Conservation (phyloP, 352 stramenopile species). For the Phytophthora rubi region DNA sequence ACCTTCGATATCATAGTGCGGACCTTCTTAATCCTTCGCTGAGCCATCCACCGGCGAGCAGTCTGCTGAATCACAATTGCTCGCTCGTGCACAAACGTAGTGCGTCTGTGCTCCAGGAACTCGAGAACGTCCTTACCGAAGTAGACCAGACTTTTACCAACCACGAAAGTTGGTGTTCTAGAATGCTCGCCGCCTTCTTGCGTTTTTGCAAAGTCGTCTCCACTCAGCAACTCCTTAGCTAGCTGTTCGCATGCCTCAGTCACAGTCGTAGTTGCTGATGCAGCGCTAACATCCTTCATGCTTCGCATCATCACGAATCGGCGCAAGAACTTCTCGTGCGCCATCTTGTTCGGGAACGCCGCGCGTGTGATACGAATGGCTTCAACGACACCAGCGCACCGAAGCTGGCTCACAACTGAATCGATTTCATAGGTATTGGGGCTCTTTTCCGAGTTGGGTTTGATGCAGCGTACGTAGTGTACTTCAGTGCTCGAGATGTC, state of each 20-base stretch:
- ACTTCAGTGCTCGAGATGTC: conserved; percentile 88
- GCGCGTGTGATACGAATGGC: conserved; percentile 91
- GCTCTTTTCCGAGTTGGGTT: conserved; percentile 89
- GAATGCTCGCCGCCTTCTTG: conserved; percentile 45
- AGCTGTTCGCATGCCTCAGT: conserved; percentile 72
- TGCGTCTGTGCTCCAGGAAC: conserved; percentile 83
- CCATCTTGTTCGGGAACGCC: conserved; percentile 94
- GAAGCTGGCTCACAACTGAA: conserved; percentile 86
- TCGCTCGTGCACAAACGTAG: conserved; percentile 72
- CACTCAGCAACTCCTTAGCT: conserved; percentile 50
- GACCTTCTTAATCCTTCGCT: conserved; percentile 56
- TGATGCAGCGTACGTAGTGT: conserved; percentile 93
- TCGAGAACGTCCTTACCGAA: conserved; percentile 94
- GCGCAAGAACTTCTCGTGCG: conserved; percentile 89
- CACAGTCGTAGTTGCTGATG: conserved; percentile 52
- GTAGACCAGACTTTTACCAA: conserved; percentile 93
- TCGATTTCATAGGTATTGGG: conserved; percentile 85
- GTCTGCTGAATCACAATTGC: conserved; percentile 69
- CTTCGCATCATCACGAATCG: conserved; percentile 82
- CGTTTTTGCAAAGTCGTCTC: conserved; percentile 44
- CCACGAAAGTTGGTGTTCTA: conserved; percentile 64
- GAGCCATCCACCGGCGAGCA: conserved; percentile 60
- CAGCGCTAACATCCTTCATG: conserved; percentile 28
- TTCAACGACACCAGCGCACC: conserved; percentile 90
- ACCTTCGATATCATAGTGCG: conserved; percentile 59